phyloP scores from a whole-genome alignment of 2,329 filamentous ascomycete species.

The Peltaster fructicola region DNA sequence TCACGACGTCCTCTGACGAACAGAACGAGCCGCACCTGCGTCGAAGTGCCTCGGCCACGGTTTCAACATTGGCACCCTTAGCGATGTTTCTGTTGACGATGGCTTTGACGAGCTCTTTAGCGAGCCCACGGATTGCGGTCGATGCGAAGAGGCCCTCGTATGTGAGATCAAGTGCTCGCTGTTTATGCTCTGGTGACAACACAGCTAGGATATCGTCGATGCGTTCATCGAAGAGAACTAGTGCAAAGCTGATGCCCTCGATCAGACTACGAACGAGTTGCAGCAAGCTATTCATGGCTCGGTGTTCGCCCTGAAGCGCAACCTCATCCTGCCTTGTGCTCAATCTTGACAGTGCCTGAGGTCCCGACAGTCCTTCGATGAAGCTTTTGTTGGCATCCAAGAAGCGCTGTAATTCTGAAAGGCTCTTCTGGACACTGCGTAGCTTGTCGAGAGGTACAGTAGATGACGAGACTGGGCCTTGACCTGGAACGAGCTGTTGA shows the following conservation, averaged over 20 bases:
- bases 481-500: conserved; percentile 35
- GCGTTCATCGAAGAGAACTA: conserved; percentile 86
- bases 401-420: conserved; percentile 65
- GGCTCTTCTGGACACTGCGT: conserved; percentile 57
- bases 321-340: conserved; percentile 78
- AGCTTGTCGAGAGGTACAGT: conserved; percentile 53
- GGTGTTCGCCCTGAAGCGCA: conserved; percentile 82
- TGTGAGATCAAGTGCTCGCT: conserved; percentile 57
- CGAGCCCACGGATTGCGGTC: conserved; percentile 64
- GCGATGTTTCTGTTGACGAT: conserved; percentile 97
- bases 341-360: conserved; percentile 63
- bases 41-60: conserved; percentile 83
- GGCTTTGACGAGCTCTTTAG: conserved; percentile 86
- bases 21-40: conserved; percentile 93
- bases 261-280: conserved; percentile 78
- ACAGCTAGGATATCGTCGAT: conserved; percentile 72
- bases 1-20: conserved; percentile 88
- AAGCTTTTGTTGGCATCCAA: conserved; percentile 74
- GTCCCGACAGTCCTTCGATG: conserved; percentile 85
- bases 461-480: conserved; percentile 46
- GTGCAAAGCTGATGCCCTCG: conserved; percentile 89
- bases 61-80: conserved; percentile 92
- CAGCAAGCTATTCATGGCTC: conserved; percentile 72
- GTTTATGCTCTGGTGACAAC: conserved; percentile 51
- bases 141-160: conserved; percentile 79